These are phyloP conservation scores for Boletus reticuloceps DNA, from an alignment of 768 basidiomycete species.

Conservation along the genomic window DNA sequence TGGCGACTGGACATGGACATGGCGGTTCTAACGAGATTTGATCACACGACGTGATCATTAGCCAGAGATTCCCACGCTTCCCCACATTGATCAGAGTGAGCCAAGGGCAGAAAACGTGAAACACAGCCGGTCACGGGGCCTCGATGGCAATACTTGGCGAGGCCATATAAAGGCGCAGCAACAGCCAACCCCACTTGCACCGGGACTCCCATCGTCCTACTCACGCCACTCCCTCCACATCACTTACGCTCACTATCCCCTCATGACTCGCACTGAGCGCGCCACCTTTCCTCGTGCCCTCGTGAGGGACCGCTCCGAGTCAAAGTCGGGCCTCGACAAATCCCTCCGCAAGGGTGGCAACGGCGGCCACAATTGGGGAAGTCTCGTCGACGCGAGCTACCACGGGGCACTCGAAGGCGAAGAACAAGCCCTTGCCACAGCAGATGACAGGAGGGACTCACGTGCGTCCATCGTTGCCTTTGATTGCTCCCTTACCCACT, in stretches of 20 bases:
- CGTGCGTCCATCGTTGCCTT: slow-evolving; percentile 9
- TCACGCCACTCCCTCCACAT: not conserved
- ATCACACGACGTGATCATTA: slow-evolving; percentile 9
- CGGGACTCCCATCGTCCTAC: not conserved
- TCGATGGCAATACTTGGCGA: too few species aligned
- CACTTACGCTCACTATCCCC: slow-evolving; percentile 7
- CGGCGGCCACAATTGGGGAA: slow-evolving; percentile 87
- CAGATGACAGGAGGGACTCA: slow-evolving; percentile 18
- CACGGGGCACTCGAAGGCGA: slow-evolving; percentile 66
- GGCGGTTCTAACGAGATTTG: not conserved
- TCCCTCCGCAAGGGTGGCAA: slow-evolving; percentile 75
- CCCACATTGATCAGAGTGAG: slow-evolving; percentile 26
- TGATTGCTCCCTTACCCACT: slow-evolving; percentile 8
- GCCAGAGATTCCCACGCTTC: slow-evolving; percentile 28
- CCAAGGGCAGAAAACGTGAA: too few species aligned
- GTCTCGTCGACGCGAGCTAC: slow-evolving; percentile 57
- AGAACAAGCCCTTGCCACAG: slow-evolving; percentile 42
- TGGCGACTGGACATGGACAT: slow-evolving; percentile 13
- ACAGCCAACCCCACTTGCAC: not conserved
- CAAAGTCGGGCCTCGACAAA: slow-evolving; percentile 72
- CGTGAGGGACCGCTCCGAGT: slow-evolving; percentile 73
- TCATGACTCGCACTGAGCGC: slow-evolving; percentile 81
- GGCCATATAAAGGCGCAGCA: slow-evolving; percentile 21
- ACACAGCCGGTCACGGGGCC: not conserved
- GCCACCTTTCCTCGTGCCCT: slow-evolving; percentile 69